Evolutionary conservation across 306 rosid genomes (phyloP), one percentile per base, ranked within the genome.

Genomic region (Corylus americana): DNA sequence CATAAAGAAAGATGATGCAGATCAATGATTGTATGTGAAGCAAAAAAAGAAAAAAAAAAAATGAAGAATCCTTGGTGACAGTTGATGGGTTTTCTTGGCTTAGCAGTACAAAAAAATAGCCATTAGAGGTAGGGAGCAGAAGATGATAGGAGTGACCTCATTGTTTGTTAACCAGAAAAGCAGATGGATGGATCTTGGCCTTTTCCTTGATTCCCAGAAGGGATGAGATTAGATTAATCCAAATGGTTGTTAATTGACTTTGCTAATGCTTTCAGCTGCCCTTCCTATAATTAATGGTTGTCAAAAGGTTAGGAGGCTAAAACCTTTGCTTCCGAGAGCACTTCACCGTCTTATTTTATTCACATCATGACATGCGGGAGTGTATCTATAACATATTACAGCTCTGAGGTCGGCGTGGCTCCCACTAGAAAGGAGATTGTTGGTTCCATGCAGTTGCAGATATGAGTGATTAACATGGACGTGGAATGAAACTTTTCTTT

Each of bases 171-270:
- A 31, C 25, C 11, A n/a, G 45, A 42, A 66, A 37, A 39, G 71
- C 11, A 3, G 29, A 39, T 37, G 25, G 25, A 17, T 39, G 70
- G 71, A 37, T 39, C 29, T 37, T 67, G 50, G 49, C 25, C 70
- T 67, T 39, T 67, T 27, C 71, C 71, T 37, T 67, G 71, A 67
- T 37, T 67, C 17, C 25, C 11, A 17, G 71, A 35, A 64, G 47
- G 14, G 25, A 66, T 0, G 64, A 58, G 27, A 22, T 20, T 18
- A 11, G 64, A 58, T 58, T 48, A 66, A 35, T 4, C 48, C 20
- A 39, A 39, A 39, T 8, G 7, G n/a, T 45, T 54, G 17, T 59
- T 3, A 20, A 59, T 25, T 9, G 11, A 9, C 53, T 49, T 12
- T 49, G 53, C 53, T 49, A 49, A 14, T 42, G 49, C 13, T 39